Base-by-base conservation (phyloP, 192 early-diverging fungal genomes). In the Cetraspora pellucida region DNA sequence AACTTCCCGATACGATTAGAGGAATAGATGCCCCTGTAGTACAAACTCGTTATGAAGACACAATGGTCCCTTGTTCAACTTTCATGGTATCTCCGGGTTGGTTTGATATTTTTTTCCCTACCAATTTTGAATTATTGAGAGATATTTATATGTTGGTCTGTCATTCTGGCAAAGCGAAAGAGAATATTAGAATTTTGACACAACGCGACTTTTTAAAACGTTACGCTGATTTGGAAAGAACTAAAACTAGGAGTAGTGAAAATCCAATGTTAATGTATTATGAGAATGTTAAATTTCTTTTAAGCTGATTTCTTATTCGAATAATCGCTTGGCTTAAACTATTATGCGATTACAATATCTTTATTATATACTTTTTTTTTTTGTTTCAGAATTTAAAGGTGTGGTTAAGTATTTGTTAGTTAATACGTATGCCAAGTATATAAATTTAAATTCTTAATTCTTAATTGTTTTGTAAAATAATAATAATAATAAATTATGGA, bases 51-150 rank as follows among this genome's bases (percentile, higher is more conserved):
- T 96, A 95, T 81, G 79, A 88, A 60, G 91, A 93, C 2, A 88
- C 86, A 28, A 99, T 97, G 95, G 92, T 99, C 9, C 92, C 97
- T 16, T 96, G 95, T 76, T 92, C 92, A 31, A 97, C 96, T 0
- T 97, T 97, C 77, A 92, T 99, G 82, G 96, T 99, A 10, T 94
- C 96, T 81, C 97, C 96, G 6, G 97, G 97, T 13, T 97, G 90
- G 90, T 99, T 99, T 84, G 97, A 99, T 79, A 97, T 99, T 60
- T 98, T 99, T 83, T 99, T 98, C 79, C 97, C 97, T 4, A 98
- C 96, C 25, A 92, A 99, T 81, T 99, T 97, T 89, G 94, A 94
- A 77, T 82, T 95, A 17, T 77, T 96, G 79, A 78, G 81, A 75
- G 88, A 90, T 46, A 85, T 99, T 83, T 96, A 99, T 81, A 82